These are phyloP conservation scores for Bacidia rubella DNA, from an alignment of 495 filamentous ascomycete species.

Conservation along the genomic window DNA sequence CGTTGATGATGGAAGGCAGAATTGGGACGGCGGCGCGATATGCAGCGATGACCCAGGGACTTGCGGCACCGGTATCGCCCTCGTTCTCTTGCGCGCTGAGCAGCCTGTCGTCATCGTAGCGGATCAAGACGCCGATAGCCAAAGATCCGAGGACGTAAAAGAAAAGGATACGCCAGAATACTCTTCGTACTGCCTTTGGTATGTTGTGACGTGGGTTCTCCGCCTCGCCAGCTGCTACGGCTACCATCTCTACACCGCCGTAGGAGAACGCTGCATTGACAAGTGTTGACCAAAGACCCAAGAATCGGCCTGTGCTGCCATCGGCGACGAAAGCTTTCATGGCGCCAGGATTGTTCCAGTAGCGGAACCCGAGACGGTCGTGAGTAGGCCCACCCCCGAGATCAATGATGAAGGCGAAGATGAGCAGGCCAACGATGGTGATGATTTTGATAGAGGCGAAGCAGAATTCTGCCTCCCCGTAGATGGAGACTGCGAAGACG, in stretches of 20 bases:
- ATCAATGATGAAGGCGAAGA: slow-evolving; percentile 53
- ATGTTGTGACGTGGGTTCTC: slow-evolving; percentile 63
- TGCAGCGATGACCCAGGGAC: slow-evolving; percentile 53
- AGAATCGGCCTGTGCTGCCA: slow-evolving; percentile 24
- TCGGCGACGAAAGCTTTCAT: slow-evolving; percentile 41
- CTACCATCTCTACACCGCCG: slow-evolving; percentile 53
- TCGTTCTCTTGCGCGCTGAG: slow-evolving; percentile 33
- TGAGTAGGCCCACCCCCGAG: slow-evolving; percentile 50
- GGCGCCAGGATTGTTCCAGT: slow-evolving; percentile 56
- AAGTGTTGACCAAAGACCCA: slow-evolving; percentile 29
- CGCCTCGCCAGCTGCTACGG: slow-evolving; percentile 68
- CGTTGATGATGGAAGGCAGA: slow-evolving; percentile 65
- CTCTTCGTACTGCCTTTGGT: slow-evolving; percentile 62
- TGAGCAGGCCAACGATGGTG: slow-evolving; percentile 55
- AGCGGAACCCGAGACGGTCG: slow-evolving; percentile 54
- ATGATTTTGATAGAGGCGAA: slow-evolving; percentile 65
- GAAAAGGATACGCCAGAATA: slow-evolving; percentile 76
- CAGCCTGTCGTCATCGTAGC: slow-evolving; percentile 37
- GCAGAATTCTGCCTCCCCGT: slow-evolving; percentile 63
- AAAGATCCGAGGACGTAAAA: slow-evolving; percentile 57
- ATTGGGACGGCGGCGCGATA: slow-evolving; percentile 48
- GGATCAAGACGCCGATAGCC: slow-evolving; percentile 43
- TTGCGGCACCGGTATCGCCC: slow-evolving; percentile 45
- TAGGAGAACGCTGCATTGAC: slow-evolving; percentile 33
- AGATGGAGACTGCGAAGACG: slow-evolving; percentile 51